phyloP scores from a whole-genome alignment of 176 grass and related monocot genomes.

The Paspalum notatum region DNA sequence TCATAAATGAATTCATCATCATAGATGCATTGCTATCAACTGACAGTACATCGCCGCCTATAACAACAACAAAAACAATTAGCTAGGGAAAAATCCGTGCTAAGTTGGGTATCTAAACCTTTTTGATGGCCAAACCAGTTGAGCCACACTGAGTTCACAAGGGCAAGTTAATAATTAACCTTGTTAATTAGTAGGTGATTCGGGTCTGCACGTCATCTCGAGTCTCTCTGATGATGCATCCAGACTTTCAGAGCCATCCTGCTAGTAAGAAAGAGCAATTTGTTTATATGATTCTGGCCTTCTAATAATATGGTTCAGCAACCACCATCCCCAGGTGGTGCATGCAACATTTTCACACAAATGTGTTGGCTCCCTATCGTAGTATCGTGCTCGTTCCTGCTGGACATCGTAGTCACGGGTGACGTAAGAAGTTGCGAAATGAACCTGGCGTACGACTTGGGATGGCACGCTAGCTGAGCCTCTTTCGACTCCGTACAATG shows the following conservation, averaged over 20 bases:
- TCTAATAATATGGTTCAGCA: background rate
- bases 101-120: too few species aligned
- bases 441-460: background rate
- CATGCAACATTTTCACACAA: background rate
- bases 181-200: too few species aligned
- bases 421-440: background rate
- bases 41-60: too few species aligned
- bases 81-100: too few species aligned
- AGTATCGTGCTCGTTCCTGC: background rate
- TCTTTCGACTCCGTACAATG: background rate
- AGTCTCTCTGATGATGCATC: background rate
- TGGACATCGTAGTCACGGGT: background rate
- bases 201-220: too few species aligned
- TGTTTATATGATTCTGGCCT: too few species aligned
- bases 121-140: too few species aligned
- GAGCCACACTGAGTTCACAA: too few species aligned
- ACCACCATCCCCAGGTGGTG: background rate
- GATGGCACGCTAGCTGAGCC: background rate
- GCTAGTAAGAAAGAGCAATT: background rate
- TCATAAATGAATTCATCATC: too few species aligned
- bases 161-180: too few species aligned
- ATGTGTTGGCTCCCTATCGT: background rate
- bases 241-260: background rate
- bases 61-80: too few species aligned
- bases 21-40: too few species aligned